phyloP scores from a whole-genome alignment of 2,329 filamentous ascomycete genomes.

The Exophiala lecanii-corni region DNA sequence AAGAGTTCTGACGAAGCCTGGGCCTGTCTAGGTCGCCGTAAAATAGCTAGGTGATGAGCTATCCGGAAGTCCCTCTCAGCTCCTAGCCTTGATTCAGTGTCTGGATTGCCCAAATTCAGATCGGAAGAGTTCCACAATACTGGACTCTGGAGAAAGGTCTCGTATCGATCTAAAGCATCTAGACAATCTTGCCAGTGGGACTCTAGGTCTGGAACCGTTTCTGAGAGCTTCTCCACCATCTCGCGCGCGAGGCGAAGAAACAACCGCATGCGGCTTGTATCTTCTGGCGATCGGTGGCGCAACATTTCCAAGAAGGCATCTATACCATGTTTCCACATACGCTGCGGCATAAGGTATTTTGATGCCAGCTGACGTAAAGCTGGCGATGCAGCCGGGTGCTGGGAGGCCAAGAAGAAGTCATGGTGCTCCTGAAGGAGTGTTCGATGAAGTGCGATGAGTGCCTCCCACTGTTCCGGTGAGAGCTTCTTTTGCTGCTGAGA shows the following conservation, averaged over 20 bases:
- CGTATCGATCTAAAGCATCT: not conserved
- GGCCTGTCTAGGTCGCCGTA: too few species aligned
- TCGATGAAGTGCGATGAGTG: conserved; percentile 72
- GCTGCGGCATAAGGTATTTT: conserved; percentile 76
- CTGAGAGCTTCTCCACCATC: not conserved
- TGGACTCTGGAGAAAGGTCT: too few species aligned
- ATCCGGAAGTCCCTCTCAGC: too few species aligned
- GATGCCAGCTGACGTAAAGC: conserved; percentile 63
- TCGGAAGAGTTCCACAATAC: too few species aligned
- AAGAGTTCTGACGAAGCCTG: too few species aligned
- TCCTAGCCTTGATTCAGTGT: too few species aligned
- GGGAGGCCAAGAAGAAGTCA: conserved; percentile 78
- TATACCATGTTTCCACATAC: not conserved
- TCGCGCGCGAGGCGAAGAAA: not conserved
- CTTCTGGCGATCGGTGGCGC: not conserved
- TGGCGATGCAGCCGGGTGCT: conserved; percentile 72
- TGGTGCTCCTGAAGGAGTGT: conserved; percentile 77
- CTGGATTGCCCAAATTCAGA: too few species aligned
- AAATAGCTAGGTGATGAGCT: too few species aligned
- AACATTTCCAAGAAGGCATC: not conserved
- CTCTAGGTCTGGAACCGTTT: not conserved
- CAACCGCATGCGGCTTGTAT: not conserved
- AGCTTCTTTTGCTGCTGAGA: conserved; percentile 45
- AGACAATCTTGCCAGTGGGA: not conserved
- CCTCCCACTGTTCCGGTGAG: conserved; percentile 69